These are phyloP conservation scores for Epichloe coenophiala DNA, from an alignment of 2,329 filamentous ascomycete species.

Conservation along the genomic window DNA sequence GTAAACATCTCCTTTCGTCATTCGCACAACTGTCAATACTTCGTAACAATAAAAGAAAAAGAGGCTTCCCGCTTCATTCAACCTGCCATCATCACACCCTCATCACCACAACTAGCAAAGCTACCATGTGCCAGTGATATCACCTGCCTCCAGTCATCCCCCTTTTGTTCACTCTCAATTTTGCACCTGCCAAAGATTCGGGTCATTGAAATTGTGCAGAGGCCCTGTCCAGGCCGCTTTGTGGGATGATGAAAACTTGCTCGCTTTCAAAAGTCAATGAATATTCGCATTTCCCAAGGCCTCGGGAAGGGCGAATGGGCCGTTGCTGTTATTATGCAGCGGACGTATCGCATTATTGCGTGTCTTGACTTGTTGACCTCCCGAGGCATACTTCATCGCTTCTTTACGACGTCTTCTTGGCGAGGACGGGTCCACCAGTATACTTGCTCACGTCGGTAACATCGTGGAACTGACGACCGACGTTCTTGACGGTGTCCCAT, in stretches of 20 bases:
- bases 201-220: too few species aligned
- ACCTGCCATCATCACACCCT: background rate
- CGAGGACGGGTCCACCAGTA: conserved; percentile 41
- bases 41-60: conserved; percentile 1
- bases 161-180: background rate
- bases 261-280: too few species aligned
- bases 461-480: conserved; percentile 61
- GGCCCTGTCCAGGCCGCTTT: too few species aligned
- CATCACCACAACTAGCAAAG: background rate
- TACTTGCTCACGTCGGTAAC: conserved; percentile 69
- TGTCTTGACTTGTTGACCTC: too few species aligned
- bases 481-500: conserved; percentile 69
- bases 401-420: conserved; percentile 29
- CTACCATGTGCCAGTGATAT: background rate
- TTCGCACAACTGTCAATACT: conserved; percentile 1
- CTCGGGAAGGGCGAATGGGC: too few species aligned
- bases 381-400: background rate
- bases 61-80: background rate
- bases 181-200: too few species aligned
- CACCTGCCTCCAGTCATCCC: background rate
- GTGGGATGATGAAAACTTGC: too few species aligned
- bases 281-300: too few species aligned
- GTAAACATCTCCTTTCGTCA: conserved; percentile 35
- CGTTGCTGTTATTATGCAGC: too few species aligned
- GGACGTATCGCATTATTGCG: too few species aligned